Conservation (phyloP, 2,329 filamentous ascomycete genomes). For the Aspergillus sp. region DNA sequence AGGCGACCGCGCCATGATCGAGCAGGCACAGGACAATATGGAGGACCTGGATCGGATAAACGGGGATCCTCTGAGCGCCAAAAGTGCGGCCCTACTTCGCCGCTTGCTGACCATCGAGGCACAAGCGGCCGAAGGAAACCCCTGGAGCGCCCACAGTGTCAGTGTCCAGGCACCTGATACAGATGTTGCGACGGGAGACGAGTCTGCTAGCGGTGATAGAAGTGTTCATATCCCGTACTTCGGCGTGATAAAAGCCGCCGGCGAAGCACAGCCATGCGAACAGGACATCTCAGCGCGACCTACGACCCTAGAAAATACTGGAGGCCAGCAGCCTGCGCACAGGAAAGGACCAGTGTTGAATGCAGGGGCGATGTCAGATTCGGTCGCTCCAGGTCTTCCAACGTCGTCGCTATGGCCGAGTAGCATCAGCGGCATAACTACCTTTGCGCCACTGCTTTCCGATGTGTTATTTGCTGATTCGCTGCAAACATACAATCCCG, state of each 20-base stretch:
- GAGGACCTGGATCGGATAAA: conserved; percentile 8
- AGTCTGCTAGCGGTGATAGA: neutral
- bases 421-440: neutral
- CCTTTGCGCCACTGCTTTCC: neutral
- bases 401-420: neutral
- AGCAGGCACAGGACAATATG: conserved; percentile 37
- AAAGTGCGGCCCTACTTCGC: conserved; percentile 24
- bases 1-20: conserved; percentile 45
- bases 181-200: neutral
- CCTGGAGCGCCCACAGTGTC: neutral
- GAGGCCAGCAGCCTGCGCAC: no score
- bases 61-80: neutral
- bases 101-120: conserved; percentile 43
- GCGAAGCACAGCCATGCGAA: no score
- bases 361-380: no score
- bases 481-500: neutral
- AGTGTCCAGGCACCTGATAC: neutral
- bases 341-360: no score
- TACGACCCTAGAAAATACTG: no score
- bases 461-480: neutral
- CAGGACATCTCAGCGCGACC: no score
- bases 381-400: neutral
- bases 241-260: neutral
- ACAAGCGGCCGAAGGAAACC: conserved; percentile 28
- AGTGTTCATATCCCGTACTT: neutral